These are phyloP conservation scores for Tetraselmis chui DNA, from an alignment of 139 green algal species.

Conservation along the genomic window DNA sequence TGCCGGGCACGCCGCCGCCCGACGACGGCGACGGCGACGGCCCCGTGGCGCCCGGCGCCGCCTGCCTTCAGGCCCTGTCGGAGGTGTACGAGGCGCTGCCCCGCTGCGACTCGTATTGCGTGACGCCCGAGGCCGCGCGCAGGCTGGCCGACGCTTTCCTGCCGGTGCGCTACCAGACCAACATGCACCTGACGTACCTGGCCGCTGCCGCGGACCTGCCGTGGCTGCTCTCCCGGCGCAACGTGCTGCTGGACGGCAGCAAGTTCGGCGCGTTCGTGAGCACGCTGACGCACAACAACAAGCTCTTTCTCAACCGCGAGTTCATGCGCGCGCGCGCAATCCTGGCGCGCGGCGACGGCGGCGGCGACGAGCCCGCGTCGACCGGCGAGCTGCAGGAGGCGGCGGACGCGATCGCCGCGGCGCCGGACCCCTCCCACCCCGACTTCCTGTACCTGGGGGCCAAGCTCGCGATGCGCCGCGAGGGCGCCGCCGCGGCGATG, in stretches of 20 bases:
- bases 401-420: neutral
- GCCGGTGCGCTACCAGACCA: slow-evolving; percentile 1
- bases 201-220: neutral
- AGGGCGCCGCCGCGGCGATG: neutral
- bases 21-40: no score
- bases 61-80: neutral
- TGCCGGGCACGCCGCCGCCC: neutral
- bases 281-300: slow-evolving; percentile 1
- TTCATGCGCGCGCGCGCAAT: neutral
- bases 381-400: neutral
- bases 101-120: slow-evolving; percentile 6
- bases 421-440: neutral
- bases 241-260: slow-evolving; percentile 10
- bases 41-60: neutral
- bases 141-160: slow-evolving; percentile 1
- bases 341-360: no score
- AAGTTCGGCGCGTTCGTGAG: slow-evolving; percentile 2
- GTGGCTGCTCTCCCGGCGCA: neutral
- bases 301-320: slow-evolving; percentile 1
- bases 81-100: neutral
- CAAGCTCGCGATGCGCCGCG: no score
- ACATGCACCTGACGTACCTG: slow-evolving; percentile 14
- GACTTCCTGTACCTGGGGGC: neutral
- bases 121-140: neutral
- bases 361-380: neutral